Base-by-base conservation (phyloP, 106 monocot genomes). In the Apostasia shenzhenica region DNA sequence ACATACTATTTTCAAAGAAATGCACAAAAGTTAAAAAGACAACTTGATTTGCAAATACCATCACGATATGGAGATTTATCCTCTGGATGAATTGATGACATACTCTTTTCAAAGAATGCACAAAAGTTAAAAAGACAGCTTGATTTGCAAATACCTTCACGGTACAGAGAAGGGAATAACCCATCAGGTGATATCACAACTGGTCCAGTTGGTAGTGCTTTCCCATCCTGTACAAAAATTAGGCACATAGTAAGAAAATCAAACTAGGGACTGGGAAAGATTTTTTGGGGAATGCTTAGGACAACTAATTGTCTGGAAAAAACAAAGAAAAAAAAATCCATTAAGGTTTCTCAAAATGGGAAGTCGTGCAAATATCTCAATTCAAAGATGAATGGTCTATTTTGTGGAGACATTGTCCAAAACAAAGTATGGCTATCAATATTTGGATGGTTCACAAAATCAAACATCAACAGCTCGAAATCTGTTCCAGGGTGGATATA, bases 151-250 rank as follows among this genome's bases (percentile, higher is more conserved):
- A 62, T 70, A 99, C 97, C 97, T 99, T 99, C 97, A 75, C 97
- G 73, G 61, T 85, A 99, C 8, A 99, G 79, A 45, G 97, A 89
- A 59, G 92, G 92, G 65, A 99, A 93, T 64, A 99, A 76, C 40
- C 97, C 97, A 78, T 99, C 97, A 13, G 97, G 97, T 70, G 92
- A 99, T 80, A 99, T 92, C 42, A 99, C 92, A 63, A 99, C 76
- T 70, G 97, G 97, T 43, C 97, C 97, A 75, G 40, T 87, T 56
- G 97, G 97, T 12, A 99, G 62, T 64, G 86, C 75, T 72, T 90
- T 87, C 41, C 92, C 97, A 99, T 99, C 97, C 97, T 99, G 79
- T 75, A 79, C 72, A 56, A 74, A 8, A 13, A 11, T 56, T 57
- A 45, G 67, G 43, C 48, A 65, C 2, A 7, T n/a, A 48, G 48